Conservation (phyloP, 129 eudicot species). For the Artemisia tridentata region DNA sequence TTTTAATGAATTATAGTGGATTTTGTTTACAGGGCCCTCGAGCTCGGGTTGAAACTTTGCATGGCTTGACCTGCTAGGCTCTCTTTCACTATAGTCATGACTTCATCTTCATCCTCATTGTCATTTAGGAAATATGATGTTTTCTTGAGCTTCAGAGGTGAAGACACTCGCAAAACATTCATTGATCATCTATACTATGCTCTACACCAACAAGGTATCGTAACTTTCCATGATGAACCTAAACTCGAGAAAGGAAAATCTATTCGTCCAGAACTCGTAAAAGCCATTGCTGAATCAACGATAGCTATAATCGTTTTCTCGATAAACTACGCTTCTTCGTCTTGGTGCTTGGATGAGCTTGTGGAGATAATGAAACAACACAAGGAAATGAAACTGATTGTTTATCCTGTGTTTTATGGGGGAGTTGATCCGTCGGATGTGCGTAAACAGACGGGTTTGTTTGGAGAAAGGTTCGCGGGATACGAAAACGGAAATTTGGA, state of each 20-base stretch:
- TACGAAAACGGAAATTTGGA: background rate
- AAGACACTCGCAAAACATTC: background rate
- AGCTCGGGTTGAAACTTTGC: too few species aligned
- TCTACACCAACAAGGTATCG: constrained; percentile 11
- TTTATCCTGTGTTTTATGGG: constrained; percentile 28
- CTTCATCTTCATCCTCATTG: constrained; percentile 6
- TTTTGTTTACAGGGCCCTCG: too few species aligned
- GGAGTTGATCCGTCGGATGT: constrained; percentile 31
- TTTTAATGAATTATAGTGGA: too few species aligned
- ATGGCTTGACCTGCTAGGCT: too few species aligned
- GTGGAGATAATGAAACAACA: constrained; percentile 27
- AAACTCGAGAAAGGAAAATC: constrained; percentile 17
- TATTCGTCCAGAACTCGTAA: constrained; percentile 15
- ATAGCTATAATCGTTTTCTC: constrained; percentile 11
- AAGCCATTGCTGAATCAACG: constrained; percentile 8
- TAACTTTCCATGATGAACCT: constrained; percentile 16
- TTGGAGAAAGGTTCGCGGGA: constrained; percentile 17
- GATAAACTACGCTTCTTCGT: background rate
- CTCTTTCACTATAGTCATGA: too few species aligned
- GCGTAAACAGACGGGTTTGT: constrained; percentile 21
- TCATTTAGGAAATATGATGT: constrained; percentile 12
- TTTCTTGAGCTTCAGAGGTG: constrained; percentile 20
- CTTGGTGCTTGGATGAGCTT: constrained; percentile 26
- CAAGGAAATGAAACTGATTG: constrained; percentile 4
- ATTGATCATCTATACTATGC: constrained; percentile 15